phyloP scores from a whole-genome alignment of 2,329 filamentous ascomycete genomes.

The Ophiostoma perfectum region DNA sequence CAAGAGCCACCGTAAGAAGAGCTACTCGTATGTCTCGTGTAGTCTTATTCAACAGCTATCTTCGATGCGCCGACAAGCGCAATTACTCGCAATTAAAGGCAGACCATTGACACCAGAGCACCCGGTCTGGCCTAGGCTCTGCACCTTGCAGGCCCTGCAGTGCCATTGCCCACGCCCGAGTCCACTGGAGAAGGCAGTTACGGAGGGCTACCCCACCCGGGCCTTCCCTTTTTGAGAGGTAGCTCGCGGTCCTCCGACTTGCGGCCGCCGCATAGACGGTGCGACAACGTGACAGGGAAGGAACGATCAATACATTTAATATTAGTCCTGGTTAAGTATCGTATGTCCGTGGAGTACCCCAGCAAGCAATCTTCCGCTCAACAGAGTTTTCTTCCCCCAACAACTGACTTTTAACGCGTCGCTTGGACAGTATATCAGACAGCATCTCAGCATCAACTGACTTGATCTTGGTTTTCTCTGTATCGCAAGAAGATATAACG shows the following conservation, averaged over 20 bases:
- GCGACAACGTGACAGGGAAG: slow-evolving; percentile 7
- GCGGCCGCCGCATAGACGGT: slow-evolving; percentile 1
- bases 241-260: slow-evolving; percentile 17
- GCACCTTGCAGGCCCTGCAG: background rate
- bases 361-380: background rate
- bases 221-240: slow-evolving; percentile 20
- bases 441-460: background rate
- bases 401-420: background rate
- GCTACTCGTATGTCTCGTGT: no score
- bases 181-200: background rate
- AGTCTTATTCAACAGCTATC: no score
- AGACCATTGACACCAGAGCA: background rate
- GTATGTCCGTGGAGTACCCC: background rate
- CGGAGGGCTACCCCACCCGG: background rate
- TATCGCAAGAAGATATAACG: no score
- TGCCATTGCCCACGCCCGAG: no score
- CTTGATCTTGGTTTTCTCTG: no score
- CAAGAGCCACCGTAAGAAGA: no score
- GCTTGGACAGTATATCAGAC: background rate
- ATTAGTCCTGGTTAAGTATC: background rate
- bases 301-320: background rate
- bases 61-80: no score
- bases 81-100: background rate
- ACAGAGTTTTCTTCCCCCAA: background rate
- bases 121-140: background rate